phyloP scores from a whole-genome alignment of 306 rosid genomes.

The Vicia faba region DNA sequence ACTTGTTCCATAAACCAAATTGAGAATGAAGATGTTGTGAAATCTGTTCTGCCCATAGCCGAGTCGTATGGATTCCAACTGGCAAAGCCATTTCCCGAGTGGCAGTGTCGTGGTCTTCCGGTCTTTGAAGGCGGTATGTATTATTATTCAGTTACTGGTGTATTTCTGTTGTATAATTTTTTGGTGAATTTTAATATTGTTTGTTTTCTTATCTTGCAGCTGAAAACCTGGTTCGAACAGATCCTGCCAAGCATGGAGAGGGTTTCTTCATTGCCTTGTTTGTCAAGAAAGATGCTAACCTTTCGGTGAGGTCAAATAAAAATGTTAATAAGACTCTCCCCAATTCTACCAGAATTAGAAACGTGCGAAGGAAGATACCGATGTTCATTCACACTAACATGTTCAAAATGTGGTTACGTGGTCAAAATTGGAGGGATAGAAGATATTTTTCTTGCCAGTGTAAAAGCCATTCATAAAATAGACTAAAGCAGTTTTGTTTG shows the following conservation, averaged over 20 bases:
- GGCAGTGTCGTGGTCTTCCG: conserved; percentile 75
- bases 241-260: conserved; percentile 71
- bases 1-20: conserved; percentile 80
- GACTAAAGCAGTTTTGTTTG: not conserved
- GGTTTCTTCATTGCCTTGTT: conserved; percentile 90
- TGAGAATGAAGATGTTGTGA: conserved; percentile 80
- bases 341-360: not conserved
- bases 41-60: conserved; percentile 69
- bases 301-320: not conserved
- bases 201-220: conserved; percentile 45
- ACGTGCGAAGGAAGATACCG: conserved; percentile 24
- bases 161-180: not conserved
- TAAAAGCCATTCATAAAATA: not conserved
- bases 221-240: conserved; percentile 60
- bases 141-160: not conserved
- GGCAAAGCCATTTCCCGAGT: conserved; percentile 56
- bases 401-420: conserved; percentile 44
- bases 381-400: conserved; percentile 31
- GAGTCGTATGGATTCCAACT: conserved; percentile 63
- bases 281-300: conserved; percentile 29
- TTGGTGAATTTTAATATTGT: not conserved
- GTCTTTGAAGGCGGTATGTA: conserved; percentile 66
- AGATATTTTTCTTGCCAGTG: not conserved
- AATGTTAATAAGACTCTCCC: not conserved
- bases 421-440: not conserved